Evolutionary conservation across 2,329 filamentous ascomycete genomes (phyloP).

Genomic region (Tolypocladium ovalisporum): DNA sequence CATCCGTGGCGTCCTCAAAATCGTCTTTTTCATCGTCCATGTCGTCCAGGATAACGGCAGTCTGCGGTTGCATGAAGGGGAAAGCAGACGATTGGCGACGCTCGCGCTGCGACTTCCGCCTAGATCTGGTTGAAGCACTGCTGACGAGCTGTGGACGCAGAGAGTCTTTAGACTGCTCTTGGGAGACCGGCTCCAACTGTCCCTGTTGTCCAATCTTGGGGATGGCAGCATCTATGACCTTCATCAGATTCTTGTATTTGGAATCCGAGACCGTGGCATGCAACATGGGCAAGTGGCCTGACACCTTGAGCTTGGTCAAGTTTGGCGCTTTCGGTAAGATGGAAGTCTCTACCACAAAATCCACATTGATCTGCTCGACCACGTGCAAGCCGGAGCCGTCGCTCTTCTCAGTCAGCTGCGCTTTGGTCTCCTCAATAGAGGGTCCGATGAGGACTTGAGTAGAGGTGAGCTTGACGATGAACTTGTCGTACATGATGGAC

Average conservation of each 20-base stretch:
- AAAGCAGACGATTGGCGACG: slow-evolving; percentile 60
- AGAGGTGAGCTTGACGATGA: slow-evolving; percentile 82
- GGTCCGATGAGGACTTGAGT: slow-evolving; percentile 94
- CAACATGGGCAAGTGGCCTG: slow-evolving; percentile 81
- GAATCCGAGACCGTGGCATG: slow-evolving; percentile 87
- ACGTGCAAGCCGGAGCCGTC: slow-evolving; percentile 70
- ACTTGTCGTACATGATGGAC: slow-evolving; percentile 95
- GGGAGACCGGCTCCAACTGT: slow-evolving; percentile 9
- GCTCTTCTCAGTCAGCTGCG: slow-evolving; percentile 60
- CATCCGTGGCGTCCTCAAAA: slow-evolving; percentile 57
- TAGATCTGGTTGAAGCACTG: slow-evolving; percentile 32
- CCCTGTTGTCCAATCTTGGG: slow-evolving; percentile 57
- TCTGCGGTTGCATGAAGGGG: slow-evolving; percentile 58
- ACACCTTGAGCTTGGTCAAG: slow-evolving; percentile 81
- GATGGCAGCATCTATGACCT: slow-evolving; percentile 86
- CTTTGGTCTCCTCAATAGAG: slow-evolving; percentile 80
- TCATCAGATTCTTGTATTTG: slow-evolving; percentile 97
- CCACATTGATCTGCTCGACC: slow-evolving; percentile 93
- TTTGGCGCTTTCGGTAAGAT: slow-evolving; percentile 96
- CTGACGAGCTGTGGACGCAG: slow-evolving; percentile 34
- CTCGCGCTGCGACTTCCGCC: slow-evolving; percentile 32
- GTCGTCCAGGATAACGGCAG: slow-evolving; percentile 70
- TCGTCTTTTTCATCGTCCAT: slow-evolving; percentile 58
- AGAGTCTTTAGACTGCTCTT: slow-evolving; percentile 13
- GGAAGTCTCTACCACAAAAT: slow-evolving; percentile 91